These are phyloP conservation scores for Aureobasidium sp. DNA, from an alignment of 2,329 filamentous ascomycete genomes.

Conservation along the genomic window DNA sequence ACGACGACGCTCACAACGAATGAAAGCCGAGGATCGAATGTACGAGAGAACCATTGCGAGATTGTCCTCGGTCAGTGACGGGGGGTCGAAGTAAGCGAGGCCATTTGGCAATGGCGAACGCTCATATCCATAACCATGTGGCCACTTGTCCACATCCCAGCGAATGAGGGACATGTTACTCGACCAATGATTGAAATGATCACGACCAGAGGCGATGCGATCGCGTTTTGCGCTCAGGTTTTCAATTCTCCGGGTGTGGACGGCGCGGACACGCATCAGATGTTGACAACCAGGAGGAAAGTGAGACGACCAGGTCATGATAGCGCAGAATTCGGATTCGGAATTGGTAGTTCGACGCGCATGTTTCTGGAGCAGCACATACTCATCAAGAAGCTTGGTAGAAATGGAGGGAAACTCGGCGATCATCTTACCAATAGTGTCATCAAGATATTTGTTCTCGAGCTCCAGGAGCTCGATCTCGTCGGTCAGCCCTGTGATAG, in stretches of 20 bases:
- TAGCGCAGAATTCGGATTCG: not conserved
- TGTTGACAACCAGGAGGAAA: not conserved
- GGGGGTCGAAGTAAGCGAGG: not conserved
- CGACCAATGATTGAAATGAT: not conserved
- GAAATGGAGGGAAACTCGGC: not conserved
- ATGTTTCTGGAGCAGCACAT: not conserved
- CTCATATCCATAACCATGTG: constrained; percentile 1
- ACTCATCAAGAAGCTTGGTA: not conserved
- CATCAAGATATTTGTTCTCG: not conserved
- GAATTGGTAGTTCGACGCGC: not conserved
- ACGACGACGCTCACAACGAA: not conserved
- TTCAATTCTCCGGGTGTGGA: not conserved
- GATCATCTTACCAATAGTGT: not conserved
- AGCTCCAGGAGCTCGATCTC: not conserved
- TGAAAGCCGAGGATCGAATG: not conserved
- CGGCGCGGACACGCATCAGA: not conserved
- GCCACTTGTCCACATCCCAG: not conserved
- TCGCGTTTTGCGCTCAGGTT: not conserved
- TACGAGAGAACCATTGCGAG: not conserved
- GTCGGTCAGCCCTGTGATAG: not conserved
- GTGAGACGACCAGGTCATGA: not conserved
- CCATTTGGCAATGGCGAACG: not conserved
- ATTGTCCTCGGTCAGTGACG: not conserved
- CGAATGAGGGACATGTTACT: not conserved
- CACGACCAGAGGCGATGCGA: not conserved